These are phyloP conservation scores for Plasmodium gallinaceum DNA, from an alignment of 169 alveolate genomes.

Conservation along the genomic window DNA sequence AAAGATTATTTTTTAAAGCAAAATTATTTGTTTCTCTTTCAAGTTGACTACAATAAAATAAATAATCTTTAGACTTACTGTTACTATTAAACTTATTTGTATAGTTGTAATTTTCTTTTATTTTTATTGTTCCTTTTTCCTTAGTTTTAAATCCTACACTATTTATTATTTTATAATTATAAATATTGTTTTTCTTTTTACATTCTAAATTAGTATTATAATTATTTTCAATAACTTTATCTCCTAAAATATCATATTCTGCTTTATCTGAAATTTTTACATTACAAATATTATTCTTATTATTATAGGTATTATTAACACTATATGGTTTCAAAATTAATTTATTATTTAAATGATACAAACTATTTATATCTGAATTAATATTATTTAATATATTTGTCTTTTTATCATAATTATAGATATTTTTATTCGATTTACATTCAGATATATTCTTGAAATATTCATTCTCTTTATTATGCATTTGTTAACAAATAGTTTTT, in stretches of 20 bases:
- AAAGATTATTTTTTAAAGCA: background rate
- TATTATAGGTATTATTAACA: background rate
- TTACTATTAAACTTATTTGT: background rate
- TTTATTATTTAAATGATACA: background rate
- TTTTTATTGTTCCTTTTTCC: background rate
- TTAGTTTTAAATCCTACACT: background rate
- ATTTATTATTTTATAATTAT: background rate
- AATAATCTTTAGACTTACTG: background rate
- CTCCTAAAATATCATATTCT: too few species aligned
- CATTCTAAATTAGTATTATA: too few species aligned
- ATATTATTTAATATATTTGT: background rate
- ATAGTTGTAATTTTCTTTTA: background rate
- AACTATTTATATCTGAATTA: background rate
- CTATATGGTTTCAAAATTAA: background rate
- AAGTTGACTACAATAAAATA: background rate
- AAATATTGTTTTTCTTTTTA: background rate
- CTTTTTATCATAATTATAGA: background rate
- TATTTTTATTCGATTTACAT: background rate
- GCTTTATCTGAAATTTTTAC: background rate
- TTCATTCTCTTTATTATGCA: constrained; percentile 2
- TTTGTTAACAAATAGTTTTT: background rate
- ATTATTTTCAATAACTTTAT: too few species aligned
- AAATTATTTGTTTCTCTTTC: background rate
- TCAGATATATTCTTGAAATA: background rate
- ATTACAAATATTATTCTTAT: background rate